Evolutionary conservation across 2,329 filamentous ascomycete genomes (phyloP).

Genomic region (Alternaria sp.): DNA sequence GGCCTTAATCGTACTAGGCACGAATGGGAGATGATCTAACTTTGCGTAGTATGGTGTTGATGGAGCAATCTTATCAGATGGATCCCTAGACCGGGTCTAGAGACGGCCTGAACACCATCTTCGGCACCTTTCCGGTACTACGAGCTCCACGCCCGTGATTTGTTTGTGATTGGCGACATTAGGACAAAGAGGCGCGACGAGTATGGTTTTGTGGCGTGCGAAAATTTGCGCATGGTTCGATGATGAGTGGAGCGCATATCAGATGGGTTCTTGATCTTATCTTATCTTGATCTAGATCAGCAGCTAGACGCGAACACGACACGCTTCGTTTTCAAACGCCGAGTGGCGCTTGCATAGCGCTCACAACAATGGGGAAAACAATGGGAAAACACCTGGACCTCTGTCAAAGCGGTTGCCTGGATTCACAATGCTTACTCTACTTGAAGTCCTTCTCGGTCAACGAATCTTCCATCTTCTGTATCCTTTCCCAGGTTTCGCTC

Average conservation of each 20-base stretch:
- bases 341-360: neutral
- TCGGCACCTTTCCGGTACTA: neutral
- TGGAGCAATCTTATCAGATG: constrained; percentile 27
- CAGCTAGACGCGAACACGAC: neutral
- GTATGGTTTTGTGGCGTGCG: constrained; percentile 3
- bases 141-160: neutral
- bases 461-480: constrained; percentile 43
- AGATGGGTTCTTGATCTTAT: constrained; percentile 17
- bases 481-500: constrained; percentile 41
- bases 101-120: neutral
- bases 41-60: constrained; percentile 4
- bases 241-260: constrained; percentile 1
- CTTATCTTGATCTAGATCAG: constrained; percentile 28
- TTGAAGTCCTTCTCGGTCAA: constrained; percentile 38
- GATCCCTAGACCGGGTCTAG: neutral
- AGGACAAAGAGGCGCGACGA: neutral
- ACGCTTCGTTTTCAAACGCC: neutral
- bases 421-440: constrained; percentile 6
- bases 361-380: neutral
- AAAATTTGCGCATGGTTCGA: constrained; percentile 11
- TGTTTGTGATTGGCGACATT: neutral
- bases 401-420: no score
- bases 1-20: neutral
- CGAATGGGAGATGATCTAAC: neutral
- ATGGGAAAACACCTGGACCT: neutral